These are phyloP conservation scores for Kodamaea ohmeri DNA, from an alignment of 1,139 yeast genomes.

Conservation along the genomic window DNA sequence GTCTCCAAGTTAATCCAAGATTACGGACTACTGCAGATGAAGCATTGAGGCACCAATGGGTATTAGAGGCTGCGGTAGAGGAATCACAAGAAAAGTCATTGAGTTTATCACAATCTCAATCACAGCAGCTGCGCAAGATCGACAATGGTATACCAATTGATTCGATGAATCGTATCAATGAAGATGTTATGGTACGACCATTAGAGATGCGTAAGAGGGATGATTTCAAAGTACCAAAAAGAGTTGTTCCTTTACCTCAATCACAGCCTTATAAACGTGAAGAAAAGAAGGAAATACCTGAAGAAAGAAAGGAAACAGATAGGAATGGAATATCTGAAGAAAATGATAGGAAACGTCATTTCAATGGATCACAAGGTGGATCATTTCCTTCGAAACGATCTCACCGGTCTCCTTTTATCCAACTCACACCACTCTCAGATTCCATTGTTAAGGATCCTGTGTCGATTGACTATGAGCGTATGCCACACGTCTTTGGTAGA, in stretches of 20 bases:
- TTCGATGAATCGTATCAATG: constrained; percentile 39
- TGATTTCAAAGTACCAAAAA: constrained; percentile 44
- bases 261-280: constrained; percentile 27
- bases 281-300: neutral
- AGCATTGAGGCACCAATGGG: constrained; percentile 74
- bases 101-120: constrained; percentile 68
- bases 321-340: neutral
- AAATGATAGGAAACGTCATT: neutral
- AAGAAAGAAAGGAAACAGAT: neutral
- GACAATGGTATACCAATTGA: constrained; percentile 48
- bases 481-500: constrained; percentile 65
- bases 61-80: constrained; percentile 31
- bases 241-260: constrained; percentile 44
- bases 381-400: neutral
- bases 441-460: constrained; percentile 43
- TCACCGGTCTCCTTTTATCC: constrained; percentile 1
- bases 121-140: constrained; percentile 57
- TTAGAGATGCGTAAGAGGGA: constrained; percentile 29
- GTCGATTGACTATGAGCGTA: constrained; percentile 58
- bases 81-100: constrained; percentile 40
- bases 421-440: constrained; percentile 29
- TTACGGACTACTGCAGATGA: constrained; percentile 66
- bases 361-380: neutral
- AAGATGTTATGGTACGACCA: constrained; percentile 47
- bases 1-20: constrained; percentile 74